Evolutionary conservation across 805 yeast genomes (phyloP), one percentile per base, ranked within the genome.

Genomic region (Candida nitratophila): DNA sequence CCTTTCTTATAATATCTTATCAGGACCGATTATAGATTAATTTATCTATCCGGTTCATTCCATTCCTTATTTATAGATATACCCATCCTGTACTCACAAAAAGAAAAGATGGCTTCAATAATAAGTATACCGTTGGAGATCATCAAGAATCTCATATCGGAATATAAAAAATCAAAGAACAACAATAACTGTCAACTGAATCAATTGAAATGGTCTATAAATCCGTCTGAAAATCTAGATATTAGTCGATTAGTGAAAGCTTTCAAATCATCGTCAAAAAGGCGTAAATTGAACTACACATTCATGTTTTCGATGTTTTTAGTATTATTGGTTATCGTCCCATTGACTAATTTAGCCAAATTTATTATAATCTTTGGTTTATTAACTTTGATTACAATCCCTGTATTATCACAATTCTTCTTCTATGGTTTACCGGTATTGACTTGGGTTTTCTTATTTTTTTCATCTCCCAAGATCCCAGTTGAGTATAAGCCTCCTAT

Each of bases 381-480:
- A 21, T 66, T 77, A 34, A 62, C 73, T 11, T 68, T 85, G 48
- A 65, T 83, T 42, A 59, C 74, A 37, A 53, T 86, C 11, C 98
- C 98, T 8, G 62, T 84, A 37, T 79, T 93, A 1, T 74, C 85
- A 8, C 97, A 91, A 62, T 88, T 90, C 60, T 86, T 87, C 62
- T 70, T 87, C 42, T 81, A 80, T 53, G 93, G 88, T 14, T 64
- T 86, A 57, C 97, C 97, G 3, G 79, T 91, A 20, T 75, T 83
- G 44, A 73, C 95, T 2, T 90, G 96, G 96, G 74, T 87, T 51
- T 79, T 88, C 21, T 71, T 91, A 42, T 90, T 82, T 65, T 88
- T 85, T 65, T 76, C 83, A 22, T 80, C 89, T 37, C 74, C 86
- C 15, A 81, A 79, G 53, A 82, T 90, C 53, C 86, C 95, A 10